Conservation (phyloP, 768 basidiomycete genomes). For the Panus rudis region DNA sequence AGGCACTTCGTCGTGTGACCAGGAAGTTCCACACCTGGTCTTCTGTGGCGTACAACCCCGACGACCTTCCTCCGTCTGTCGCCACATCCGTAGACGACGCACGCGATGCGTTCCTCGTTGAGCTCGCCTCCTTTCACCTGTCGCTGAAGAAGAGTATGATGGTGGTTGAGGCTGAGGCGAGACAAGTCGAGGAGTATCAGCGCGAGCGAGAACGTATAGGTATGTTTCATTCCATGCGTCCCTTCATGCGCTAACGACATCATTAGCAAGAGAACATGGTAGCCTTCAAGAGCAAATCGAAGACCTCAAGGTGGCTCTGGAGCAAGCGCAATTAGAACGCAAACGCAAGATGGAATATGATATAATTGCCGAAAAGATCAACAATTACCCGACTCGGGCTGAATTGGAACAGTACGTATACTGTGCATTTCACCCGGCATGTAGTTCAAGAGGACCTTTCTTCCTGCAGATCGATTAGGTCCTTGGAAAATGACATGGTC, state of each 20-base stretch:
- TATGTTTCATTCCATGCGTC: conserved; percentile 27
- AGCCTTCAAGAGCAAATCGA: conserved; percentile 64
- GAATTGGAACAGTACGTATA: conserved; percentile 67
- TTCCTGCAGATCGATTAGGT: conserved; percentile 49
- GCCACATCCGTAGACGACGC: conserved; percentile 52
- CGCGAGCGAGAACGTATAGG: conserved; percentile 66
- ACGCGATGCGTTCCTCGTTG: conserved; percentile 71
- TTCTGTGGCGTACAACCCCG: conserved; percentile 45
- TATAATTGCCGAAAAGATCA: conserved; percentile 74
- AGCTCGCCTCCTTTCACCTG: conserved; percentile 70
- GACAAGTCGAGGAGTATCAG: conserved; percentile 82
- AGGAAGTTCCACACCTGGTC: conserved; percentile 78
- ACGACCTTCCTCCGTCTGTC: conserved; percentile 20
- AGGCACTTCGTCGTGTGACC: conserved; percentile 67
- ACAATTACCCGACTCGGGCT: conserved; percentile 65
- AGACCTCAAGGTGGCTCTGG: conserved; percentile 67
- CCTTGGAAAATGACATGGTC: conserved; percentile 72
- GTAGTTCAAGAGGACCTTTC: not conserved
- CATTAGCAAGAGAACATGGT: conserved; percentile 65
- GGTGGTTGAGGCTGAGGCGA: conserved; percentile 79
- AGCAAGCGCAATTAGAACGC: conserved; percentile 72
- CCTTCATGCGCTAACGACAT: conserved; percentile 1
- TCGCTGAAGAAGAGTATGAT: conserved; percentile 71
- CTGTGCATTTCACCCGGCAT: conserved; percentile 3
- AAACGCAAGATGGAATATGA: conserved; percentile 84